A percentile compares a stretch with the other conserved stretches of the same genome.
Evolutionary conservation across 805 yeast genomes (phyloP).

Genomic region (Candida corydali): DNA sequence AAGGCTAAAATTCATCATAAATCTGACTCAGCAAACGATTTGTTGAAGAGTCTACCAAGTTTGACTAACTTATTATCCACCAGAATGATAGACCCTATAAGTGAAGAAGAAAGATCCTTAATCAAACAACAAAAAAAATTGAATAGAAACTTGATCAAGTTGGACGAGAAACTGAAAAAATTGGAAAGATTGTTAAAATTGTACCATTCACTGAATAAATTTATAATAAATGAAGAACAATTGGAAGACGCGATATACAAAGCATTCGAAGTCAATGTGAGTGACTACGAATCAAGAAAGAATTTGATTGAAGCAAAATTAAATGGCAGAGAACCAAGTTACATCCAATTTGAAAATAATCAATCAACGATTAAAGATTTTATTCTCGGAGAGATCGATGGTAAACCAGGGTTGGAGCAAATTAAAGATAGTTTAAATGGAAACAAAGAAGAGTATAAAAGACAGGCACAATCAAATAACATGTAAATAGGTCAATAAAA

Average conservation of each 20-base stretch:
- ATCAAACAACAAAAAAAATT: conserved; percentile 58
- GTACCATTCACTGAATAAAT: conserved; percentile 65
- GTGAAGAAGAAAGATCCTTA: conserved; percentile 60
- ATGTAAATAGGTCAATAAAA: conserved; percentile 9
- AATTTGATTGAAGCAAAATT: conserved; percentile 33
- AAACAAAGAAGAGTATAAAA: conserved; percentile 29
- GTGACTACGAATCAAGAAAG: conserved; percentile 32
- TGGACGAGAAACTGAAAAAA: conserved; percentile 48
- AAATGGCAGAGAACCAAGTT: conserved; percentile 25
- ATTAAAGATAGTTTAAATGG: conserved; percentile 39
- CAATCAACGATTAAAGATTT: conserved; percentile 34
- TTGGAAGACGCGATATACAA: conserved; percentile 53
- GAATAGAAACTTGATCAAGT: conserved; percentile 58
- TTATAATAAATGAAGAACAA: conserved; percentile 69
- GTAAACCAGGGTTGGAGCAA: conserved; percentile 38
- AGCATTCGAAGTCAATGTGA: conserved; percentile 45
- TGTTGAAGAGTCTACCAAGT: conserved; percentile 53
- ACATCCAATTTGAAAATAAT: conserved; percentile 23
- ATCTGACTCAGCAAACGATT: conserved; percentile 14
- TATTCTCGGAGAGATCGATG: conserved; percentile 35
- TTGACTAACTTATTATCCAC: conserved; percentile 62
- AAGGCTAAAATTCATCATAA: conserved; percentile 34
- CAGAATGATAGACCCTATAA: conserved; percentile 69
- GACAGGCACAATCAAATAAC: conserved; percentile 32
- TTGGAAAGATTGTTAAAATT: conserved; percentile 61